Evolutionary conservation across 2,329 filamentous ascomycete species (phyloP).

Genomic region (Alternaria ventricosa): DNA sequence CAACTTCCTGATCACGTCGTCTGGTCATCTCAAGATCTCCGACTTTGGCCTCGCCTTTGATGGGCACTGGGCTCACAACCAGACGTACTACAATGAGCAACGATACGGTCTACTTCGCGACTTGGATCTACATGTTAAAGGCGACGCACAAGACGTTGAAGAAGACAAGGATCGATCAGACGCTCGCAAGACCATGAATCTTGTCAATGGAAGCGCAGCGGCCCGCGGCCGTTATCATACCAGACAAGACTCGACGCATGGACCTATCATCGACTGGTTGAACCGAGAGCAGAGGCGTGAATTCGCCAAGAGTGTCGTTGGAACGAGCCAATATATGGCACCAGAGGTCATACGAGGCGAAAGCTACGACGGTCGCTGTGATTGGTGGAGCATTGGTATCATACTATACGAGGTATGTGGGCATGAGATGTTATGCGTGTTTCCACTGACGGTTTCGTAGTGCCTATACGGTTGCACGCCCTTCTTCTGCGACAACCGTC

Average conservation of each 20-base stretch:
- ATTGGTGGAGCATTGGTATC: conserved; percentile 96
- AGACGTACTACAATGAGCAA: conserved; percentile 83
- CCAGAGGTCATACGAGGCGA: conserved; percentile 87
- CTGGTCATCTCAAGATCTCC: conserved; percentile 91
- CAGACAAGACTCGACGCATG: conserved; percentile 33
- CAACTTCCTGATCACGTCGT: conserved; percentile 89
- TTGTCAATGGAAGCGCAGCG: conserved; percentile 43
- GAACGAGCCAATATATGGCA: conserved; percentile 98
- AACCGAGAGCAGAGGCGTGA: conserved; percentile 65
- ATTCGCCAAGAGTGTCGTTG: conserved; percentile 84
- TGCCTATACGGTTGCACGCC: conserved; percentile 92
- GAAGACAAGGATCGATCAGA: conserved; percentile 59
- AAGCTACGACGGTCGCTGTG: conserved; percentile 88
- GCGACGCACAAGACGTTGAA: conserved; percentile 73
- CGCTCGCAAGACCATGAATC: conserved; percentile 54
- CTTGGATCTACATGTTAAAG: conserved; percentile 74
- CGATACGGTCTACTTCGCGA: conserved; percentile 80
- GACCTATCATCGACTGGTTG: conserved; percentile 50
- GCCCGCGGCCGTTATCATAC: conserved; percentile 23
- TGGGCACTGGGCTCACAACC: conserved; percentile 92
- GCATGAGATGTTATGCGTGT: too few species aligned
- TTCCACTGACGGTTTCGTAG: conserved; percentile 39
- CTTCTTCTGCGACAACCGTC: conserved; percentile 81
- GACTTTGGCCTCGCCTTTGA: conserved; percentile 97
- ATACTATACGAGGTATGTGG: conserved; percentile 78